Evolutionary conservation across 2,329 filamentous ascomycete genomes (phyloP).

Genomic region (Scedosporium boydii): DNA sequence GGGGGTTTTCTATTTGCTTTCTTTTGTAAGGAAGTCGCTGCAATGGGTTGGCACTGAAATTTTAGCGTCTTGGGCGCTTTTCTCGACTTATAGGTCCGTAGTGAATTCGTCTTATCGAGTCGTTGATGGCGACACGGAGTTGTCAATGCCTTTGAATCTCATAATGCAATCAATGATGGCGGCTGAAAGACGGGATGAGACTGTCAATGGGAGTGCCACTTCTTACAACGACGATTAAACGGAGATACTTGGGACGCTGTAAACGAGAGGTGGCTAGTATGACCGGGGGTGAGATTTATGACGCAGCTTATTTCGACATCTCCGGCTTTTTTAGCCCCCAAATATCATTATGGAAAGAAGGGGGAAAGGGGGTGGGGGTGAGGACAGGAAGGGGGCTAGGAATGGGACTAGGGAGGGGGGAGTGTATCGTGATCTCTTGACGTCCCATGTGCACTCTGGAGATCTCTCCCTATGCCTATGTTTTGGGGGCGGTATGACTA

Average conservation of each 20-base stretch:
- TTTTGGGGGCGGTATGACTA: neutral
- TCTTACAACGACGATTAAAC: neutral
- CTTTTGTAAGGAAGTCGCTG: too few species aligned
- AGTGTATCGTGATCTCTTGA: neutral
- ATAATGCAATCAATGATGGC: neutral
- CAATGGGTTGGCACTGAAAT: neutral
- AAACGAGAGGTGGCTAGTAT: neutral
- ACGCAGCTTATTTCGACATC: neutral
- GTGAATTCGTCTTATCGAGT: neutral
- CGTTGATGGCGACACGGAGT: neutral
- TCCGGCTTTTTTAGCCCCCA: neutral
- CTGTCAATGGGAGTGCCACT: neutral
- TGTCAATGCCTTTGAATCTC: neutral
- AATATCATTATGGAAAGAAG: neutral
- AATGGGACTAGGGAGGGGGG: too few species aligned
- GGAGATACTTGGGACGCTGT: neutral
- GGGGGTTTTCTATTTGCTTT: too few species aligned
- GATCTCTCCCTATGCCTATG: neutral
- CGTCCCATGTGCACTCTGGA: neutral
- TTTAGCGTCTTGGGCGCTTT: neutral
- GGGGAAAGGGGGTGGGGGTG: neutral
- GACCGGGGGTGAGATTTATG: neutral
- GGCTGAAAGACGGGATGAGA: neutral
- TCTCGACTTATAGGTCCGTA: too few species aligned
- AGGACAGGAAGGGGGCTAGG: neutral